Conservation (phyloP, 1,139 yeast genomes). For the Taphrina wiesneri region DNA sequence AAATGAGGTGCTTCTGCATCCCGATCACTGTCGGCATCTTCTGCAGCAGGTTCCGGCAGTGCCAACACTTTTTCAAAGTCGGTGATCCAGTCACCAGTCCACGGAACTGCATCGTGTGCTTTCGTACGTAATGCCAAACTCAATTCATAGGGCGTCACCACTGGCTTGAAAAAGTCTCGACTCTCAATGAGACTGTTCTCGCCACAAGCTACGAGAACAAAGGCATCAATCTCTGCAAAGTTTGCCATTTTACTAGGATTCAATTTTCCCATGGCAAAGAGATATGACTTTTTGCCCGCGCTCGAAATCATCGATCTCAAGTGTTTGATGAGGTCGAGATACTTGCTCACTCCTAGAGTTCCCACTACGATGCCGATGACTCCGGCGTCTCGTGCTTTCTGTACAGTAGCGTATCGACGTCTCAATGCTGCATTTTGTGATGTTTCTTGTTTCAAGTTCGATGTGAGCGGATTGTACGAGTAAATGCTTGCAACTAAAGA, state of each 20-base stretch:
- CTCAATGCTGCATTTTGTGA: conserved; percentile 49
- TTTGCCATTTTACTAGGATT: conserved; percentile 95
- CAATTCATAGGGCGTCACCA: conserved; percentile 89
- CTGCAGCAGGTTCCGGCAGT: conserved; percentile 42
- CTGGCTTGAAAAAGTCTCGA: conserved; percentile 78
- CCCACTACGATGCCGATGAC: conserved; percentile 89
- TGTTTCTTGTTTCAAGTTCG: conserved; percentile 22
- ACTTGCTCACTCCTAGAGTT: conserved; percentile 61
- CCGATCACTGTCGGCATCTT: conserved; percentile 42
- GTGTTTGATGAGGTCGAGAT: conserved; percentile 35
- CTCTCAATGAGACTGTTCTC: conserved; percentile 75
- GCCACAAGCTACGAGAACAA: conserved; percentile 95
- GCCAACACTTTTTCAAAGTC: conserved; percentile 63
- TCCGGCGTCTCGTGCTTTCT: conserved; percentile 83
- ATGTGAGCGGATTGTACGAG: conserved; percentile 33
- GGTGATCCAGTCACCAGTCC: conserved; percentile 84
- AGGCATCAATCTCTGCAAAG: conserved; percentile 83
- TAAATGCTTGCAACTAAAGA: conserved; percentile 30
- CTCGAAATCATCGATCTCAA: conserved; percentile 57
- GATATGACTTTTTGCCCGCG: conserved; percentile 87
- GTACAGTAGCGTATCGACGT: conserved; percentile 83
- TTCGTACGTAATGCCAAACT: conserved; percentile 67
- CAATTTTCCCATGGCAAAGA: conserved; percentile 98
- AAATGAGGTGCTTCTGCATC: conserved; percentile 66
- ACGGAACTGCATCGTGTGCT: conserved; percentile 64